A percentile compares a stretch with the other conserved stretches of the same genome.
These are phyloP conservation scores for Cardamine chenopodiifolia DNA, from an alignment of 345 rosid species.

Conservation along the genomic window DNA sequence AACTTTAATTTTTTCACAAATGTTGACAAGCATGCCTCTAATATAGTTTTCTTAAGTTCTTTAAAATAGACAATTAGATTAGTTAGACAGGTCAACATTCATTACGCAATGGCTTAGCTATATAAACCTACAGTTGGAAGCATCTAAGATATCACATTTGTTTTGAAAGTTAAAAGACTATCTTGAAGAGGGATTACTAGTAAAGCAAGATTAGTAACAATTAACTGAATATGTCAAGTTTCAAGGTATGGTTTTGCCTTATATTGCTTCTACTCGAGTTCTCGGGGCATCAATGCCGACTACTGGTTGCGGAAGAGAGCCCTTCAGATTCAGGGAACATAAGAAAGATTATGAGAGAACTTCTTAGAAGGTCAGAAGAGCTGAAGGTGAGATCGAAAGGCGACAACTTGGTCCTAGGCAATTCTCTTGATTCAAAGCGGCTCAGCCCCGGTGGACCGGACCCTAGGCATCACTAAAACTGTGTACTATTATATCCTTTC, in stretches of 20 bases:
- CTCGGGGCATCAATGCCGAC: constrained; percentile 38
- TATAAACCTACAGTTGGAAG: constrained; percentile 34
- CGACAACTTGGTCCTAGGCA: constrained; percentile 1
- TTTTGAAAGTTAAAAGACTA: constrained; percentile 7
- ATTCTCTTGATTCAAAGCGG: constrained; percentile 39
- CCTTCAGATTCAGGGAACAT: constrained; percentile 30
- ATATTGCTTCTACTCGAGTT: constrained; percentile 37
- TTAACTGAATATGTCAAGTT: constrained; percentile 34
- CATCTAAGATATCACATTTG: constrained; percentile 32
- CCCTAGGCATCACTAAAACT: constrained; percentile 43
- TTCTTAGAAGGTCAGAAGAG: constrained; percentile 38
- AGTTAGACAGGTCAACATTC: constrained; percentile 38
- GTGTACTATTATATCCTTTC: constrained; percentile 13
- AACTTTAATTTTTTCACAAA: constrained; percentile 1
- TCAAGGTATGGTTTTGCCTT: constrained; percentile 40
- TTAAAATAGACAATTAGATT: constrained; percentile 11
- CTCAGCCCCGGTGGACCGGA: constrained; percentile 51
- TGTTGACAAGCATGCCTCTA: constrained; percentile 9
- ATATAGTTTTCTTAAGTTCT: background rate
- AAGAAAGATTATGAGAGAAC: constrained; percentile 40
- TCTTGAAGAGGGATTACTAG: constrained; percentile 4
- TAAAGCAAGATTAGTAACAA: background rate
- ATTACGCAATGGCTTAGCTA: constrained; percentile 36
- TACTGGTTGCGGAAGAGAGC: constrained; percentile 30
- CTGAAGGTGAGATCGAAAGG: constrained; percentile 30